Evolutionary conservation across 192 early-diverging fungal genomes (phyloP).

Genomic region (Entomortierella parvispora): DNA sequence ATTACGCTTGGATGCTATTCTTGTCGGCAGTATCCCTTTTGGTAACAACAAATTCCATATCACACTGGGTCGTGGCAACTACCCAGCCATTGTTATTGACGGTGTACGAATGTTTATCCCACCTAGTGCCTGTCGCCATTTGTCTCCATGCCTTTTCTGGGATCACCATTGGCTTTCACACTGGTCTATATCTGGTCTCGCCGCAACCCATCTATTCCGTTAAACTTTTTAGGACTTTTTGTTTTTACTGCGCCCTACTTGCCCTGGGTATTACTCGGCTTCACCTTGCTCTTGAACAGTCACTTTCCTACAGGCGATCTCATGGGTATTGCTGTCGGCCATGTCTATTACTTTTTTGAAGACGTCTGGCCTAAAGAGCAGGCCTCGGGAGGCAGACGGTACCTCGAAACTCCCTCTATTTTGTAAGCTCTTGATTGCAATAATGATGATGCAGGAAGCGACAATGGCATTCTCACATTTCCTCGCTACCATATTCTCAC

Average conservation of each 20-base stretch:
- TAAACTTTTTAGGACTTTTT: slow-evolving; percentile 93
- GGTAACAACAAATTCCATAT: slow-evolving; percentile 47
- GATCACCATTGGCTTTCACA: slow-evolving; percentile 82
- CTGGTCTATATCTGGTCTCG: slow-evolving; percentile 98
- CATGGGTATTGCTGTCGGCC: slow-evolving; percentile 87
- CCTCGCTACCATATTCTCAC: no score
- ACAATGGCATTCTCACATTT: no score
- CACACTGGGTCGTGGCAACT: not conserved
- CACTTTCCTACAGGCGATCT: slow-evolving; percentile 84
- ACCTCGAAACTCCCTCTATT: slow-evolving; percentile 63
- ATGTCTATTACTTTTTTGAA: slow-evolving; percentile 95
- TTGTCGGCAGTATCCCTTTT: slow-evolving; percentile 69
- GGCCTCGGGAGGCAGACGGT: slow-evolving; percentile 66
- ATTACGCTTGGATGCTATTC: slow-evolving; percentile 92
- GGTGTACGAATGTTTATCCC: no score
- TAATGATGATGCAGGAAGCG: not conserved
- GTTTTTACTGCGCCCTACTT: slow-evolving; percentile 92
- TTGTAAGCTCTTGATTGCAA: slow-evolving; percentile 52
- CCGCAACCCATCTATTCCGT: slow-evolving; percentile 87
- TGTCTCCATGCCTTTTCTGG: slow-evolving; percentile 82
- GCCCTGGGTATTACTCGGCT: slow-evolving; percentile 90
- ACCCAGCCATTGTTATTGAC: not conserved
- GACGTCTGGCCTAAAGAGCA: slow-evolving; percentile 89
- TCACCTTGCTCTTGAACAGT: slow-evolving; percentile 83
- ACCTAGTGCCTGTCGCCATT: slow-evolving; percentile 55